Evolutionary conservation across 2,329 filamentous ascomycete genomes (phyloP).

Genomic region (Aureobasidium leucospermi): DNA sequence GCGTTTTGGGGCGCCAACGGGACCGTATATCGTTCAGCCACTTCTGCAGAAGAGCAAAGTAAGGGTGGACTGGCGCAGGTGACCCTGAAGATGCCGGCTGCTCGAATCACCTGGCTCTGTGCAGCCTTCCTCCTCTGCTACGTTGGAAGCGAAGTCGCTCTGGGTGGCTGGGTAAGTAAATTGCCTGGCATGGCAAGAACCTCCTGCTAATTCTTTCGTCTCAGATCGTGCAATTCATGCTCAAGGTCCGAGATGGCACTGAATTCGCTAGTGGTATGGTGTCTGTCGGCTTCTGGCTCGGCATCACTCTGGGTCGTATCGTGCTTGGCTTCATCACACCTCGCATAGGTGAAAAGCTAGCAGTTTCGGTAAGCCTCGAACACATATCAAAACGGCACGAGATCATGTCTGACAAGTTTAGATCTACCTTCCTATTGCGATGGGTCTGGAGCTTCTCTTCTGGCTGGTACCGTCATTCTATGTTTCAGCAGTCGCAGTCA

Average conservation of each 20-base stretch:
- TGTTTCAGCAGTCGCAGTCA: slow-evolving; percentile 63
- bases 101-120: slow-evolving; percentile 60
- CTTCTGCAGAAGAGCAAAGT: slow-evolving; percentile 25
- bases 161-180: slow-evolving; percentile 65
- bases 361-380: slow-evolving; percentile 33
- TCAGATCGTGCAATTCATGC: not conserved
- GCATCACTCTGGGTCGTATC: slow-evolving; percentile 67
- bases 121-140: slow-evolving; percentile 70
- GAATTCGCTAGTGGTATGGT: not conserved
- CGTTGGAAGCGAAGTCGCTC: slow-evolving; percentile 67
- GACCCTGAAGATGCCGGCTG: slow-evolving; percentile 38
- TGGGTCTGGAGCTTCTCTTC: slow-evolving; percentile 63
- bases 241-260: not conserved
- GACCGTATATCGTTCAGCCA: slow-evolving; percentile 46
- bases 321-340: slow-evolving; percentile 70
- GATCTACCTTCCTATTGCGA: slow-evolving; percentile 57
- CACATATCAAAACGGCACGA: not conserved
- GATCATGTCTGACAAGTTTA: slow-evolving; percentile 14
- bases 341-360: slow-evolving; percentile 60
- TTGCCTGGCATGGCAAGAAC: not conserved
- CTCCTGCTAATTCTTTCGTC: not conserved
- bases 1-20: slow-evolving; percentile 62
- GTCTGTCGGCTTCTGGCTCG: slow-evolving; percentile 65
- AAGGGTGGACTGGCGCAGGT: not conserved
- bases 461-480: slow-evolving; percentile 75